Evolutionary conservation across 306 rosid species (phyloP).

Genomic region (Senna tora): DNA sequence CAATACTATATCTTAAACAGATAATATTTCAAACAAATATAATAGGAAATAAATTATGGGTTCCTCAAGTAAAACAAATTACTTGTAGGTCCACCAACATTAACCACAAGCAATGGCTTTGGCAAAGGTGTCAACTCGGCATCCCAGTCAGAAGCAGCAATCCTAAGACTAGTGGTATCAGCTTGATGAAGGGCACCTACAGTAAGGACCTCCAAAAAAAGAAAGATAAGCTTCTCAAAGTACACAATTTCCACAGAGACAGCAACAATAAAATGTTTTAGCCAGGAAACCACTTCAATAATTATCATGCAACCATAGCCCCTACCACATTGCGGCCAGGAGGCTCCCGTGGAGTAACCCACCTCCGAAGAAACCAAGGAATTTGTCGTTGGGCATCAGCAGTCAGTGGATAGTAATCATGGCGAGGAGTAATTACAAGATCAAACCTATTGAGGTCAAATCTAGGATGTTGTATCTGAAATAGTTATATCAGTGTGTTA

Average conservation of each 20-base stretch:
- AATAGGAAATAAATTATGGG: constrained; percentile 23
- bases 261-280: constrained; percentile 1
- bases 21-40: constrained; percentile 1
- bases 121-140: constrained; percentile 71
- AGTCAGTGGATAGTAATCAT: constrained; percentile 83
- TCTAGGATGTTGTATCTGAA: constrained; percentile 97
- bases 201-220: constrained; percentile 68
- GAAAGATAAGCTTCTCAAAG: constrained; percentile 34
- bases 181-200: constrained; percentile 96
- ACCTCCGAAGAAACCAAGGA: constrained; percentile 77
- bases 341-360: constrained; percentile 88
- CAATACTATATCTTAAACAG: constrained; percentile 3
- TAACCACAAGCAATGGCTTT: constrained; percentile 87
- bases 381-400: constrained; percentile 69
- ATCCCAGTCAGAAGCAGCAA: constrained; percentile 83
- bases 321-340: constrained; percentile 84
- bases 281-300: constrained; percentile 26
- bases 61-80: constrained; percentile 37
- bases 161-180: constrained; percentile 70
- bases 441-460: constrained; percentile 74
- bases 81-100: constrained; percentile 88
- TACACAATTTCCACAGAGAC: constrained; percentile 14
- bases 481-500: constrained; percentile 34
- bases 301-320: constrained; percentile 33
- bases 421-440: constrained; percentile 80